These are phyloP conservation scores for Lentithecium fluviatile DNA, from an alignment of 495 filamentous ascomycete genomes.

Conservation along the genomic window DNA sequence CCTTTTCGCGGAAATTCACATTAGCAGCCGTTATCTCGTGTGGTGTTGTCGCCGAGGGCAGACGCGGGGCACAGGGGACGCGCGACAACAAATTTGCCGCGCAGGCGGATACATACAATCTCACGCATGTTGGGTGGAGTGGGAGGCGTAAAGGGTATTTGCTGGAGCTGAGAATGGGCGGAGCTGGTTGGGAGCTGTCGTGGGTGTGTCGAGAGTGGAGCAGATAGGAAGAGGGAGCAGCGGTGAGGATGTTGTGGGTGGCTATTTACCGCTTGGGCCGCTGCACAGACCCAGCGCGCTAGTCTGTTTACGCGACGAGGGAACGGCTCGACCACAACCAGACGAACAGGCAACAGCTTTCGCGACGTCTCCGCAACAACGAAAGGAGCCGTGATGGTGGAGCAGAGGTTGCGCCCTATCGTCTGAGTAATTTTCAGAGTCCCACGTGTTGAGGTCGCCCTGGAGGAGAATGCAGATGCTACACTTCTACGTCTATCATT, in stretches of 20 bases:
- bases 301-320: slow-evolving; percentile 15
- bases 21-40: slow-evolving; percentile 43
- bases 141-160: slow-evolving; percentile 9
- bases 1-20: slow-evolving; percentile 57
- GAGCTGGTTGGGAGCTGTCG: slow-evolving; percentile 15
- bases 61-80: slow-evolving; percentile 42
- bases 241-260: slow-evolving; percentile 28
- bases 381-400: not conserved
- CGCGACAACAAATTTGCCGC: slow-evolving; percentile 34
- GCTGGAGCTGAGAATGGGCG: slow-evolving; percentile 30
- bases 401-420: too few relatives aligned
- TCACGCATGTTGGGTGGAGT: slow-evolving; percentile 44
- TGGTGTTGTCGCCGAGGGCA: slow-evolving; percentile 42
- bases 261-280: slow-evolving; percentile 7
- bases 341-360: slow-evolving; percentile 11
- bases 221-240: slow-evolving; percentile 15
- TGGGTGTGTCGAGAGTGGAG: slow-evolving; percentile 14
- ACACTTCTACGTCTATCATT: too few relatives aligned
- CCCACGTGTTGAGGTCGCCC: too few relatives aligned
- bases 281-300: slow-evolving; percentile 14
- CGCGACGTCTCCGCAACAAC: not conserved
- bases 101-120: slow-evolving; percentile 42
- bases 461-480: too few relatives aligned
- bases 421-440: too few relatives aligned
- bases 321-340: not conserved